Evolutionary conservation across 202 grass and related monocot species (phyloP).

Genomic region (Carex sylvatica): DNA sequence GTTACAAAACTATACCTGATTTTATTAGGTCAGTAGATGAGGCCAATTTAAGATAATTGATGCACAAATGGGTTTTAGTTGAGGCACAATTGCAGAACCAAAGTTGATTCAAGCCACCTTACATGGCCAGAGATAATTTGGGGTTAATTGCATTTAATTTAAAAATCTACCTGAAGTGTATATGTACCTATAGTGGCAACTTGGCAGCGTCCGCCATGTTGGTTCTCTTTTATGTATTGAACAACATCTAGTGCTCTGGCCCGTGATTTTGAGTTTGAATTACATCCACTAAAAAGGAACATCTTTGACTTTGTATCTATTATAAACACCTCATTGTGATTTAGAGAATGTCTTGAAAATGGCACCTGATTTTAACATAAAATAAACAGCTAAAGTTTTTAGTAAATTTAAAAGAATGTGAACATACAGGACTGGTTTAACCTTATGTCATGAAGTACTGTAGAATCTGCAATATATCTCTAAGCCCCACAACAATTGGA

Average conservation of each 20-base stretch:
- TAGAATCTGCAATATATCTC: constrained; percentile 6
- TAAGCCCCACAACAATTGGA: not conserved
- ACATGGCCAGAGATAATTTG: not conserved
- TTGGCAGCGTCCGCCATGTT: constrained; percentile 54
- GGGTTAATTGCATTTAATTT: not conserved
- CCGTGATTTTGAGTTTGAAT: constrained; percentile 69
- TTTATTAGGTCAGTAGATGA: not conserved
- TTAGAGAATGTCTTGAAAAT: constrained; percentile 61
- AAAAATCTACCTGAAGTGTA: constrained; percentile 1
- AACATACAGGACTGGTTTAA: not conserved
- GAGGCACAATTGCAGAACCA: not conserved
- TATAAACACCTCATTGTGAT: constrained; percentile 73
- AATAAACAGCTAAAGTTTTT: not conserved
- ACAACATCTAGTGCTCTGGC: constrained; percentile 85
- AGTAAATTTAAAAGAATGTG: not conserved
- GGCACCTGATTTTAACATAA: constrained; percentile 43
- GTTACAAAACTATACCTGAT: not conserved
- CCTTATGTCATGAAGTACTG: not conserved
- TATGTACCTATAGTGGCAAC: constrained; percentile 63
- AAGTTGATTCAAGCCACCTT: not conserved
- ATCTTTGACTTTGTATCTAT: constrained; percentile 69
- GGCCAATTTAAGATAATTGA: not conserved
- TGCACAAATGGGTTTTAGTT: not conserved
- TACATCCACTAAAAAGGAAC: constrained; percentile 69
- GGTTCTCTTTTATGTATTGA: constrained; percentile 69